Base-by-base conservation (phyloP, 192 early-diverging fungal genomes). In the Polychytrium aggregatum region DNA sequence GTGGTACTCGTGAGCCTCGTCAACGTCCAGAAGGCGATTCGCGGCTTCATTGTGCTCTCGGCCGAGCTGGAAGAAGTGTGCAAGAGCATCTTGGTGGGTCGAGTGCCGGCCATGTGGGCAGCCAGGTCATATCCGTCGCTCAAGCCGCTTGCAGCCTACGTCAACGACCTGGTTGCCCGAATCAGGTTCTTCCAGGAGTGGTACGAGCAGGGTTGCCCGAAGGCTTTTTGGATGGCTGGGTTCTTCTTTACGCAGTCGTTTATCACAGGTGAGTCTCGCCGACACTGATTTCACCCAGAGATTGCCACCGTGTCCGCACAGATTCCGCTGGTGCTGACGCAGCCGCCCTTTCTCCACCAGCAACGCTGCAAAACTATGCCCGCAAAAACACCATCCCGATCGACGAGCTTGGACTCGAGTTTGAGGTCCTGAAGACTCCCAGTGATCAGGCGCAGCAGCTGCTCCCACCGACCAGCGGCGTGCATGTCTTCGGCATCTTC, bases 231-330 rank as follows among this genome's bases (percentile, higher is more conserved):
- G 76, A 72, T 81, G 72, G 62, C 63, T 41, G 78, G 76, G 1
- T 81, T 81, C 57, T 81, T 80, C 49, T 81, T 81, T 50, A 81
- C 78, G 16, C 78, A 78, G 53, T 81, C 78, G 4, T 81, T 81
- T 46, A 79, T 81, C 38, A 81, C 76, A 1, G 74, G 74, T 76
- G 65, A 39, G 41, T 42, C 13, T 39, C 10, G 5, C 24, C 28
- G 3, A 45, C 42, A 34, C n/a, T 16, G 24, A 34, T 8, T n/a
- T n/a, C n/a, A n/a, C n/a, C n/a, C n/a, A n/a, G n/a, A n/a, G n/a
- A n/a, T n/a, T n/a, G n/a, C n/a, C n/a, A n/a, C n/a, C n/a, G n/a
- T n/a, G n/a, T n/a, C n/a, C n/a, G n/a, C n/a, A n/a, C n/a, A n/a
- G n/a, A n/a, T n/a, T n/a, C n/a, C n/a, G n/a, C n/a, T n/a, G n/a